Evolutionary conservation across 1,284 basidiomycete species (phyloP), one percentile per base, ranked within the genome.

Genomic region (Leccinum holopus): DNA sequence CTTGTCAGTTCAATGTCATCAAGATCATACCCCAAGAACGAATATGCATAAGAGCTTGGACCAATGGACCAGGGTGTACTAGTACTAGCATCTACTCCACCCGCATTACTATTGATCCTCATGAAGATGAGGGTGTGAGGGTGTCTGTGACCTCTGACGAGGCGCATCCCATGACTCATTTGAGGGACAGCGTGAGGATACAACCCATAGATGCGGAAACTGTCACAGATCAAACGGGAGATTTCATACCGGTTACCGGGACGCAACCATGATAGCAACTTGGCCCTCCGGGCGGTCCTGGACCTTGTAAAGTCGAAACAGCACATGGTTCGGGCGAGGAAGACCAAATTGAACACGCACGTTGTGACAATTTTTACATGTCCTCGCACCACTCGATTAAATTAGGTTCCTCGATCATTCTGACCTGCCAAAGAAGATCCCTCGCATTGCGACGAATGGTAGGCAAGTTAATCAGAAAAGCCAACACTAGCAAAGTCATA

Each of bases 21-120:
- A 69, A 69, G 8, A 63, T 63, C 68, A 65, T 67, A 49, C 66
- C 68, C 66, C 68, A 55, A 4, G 64, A 64, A 39, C 64, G 59
- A 30, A 69, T 60, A 39, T 68, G 66, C 16, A 58, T 62, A 14
- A 66, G 58, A 69, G 68, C 39, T 67, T 66, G 18, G 66, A 67
- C 47, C 59, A 62, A 55, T 67, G 60, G 8, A 67, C 66, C 59
- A 59, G 39, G 61, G 63, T 18, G 54, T 62, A 33, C 25, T 25
- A 21, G 21, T 21, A 25, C 25, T 25, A 25, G 41, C 41, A 7
- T 62, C 61, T 21, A 49, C 63, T 14, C 53, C 62, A 30, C 39
- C 55, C 16, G 25, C 25, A 0, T 16, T 14, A 14, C 35, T 37
- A 16, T 8, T 2, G 8, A 39, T 9, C 32, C 9, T 32, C 32